Base-by-base conservation (phyloP, 345 rosid genomes). In the Gossypium bickii region DNA sequence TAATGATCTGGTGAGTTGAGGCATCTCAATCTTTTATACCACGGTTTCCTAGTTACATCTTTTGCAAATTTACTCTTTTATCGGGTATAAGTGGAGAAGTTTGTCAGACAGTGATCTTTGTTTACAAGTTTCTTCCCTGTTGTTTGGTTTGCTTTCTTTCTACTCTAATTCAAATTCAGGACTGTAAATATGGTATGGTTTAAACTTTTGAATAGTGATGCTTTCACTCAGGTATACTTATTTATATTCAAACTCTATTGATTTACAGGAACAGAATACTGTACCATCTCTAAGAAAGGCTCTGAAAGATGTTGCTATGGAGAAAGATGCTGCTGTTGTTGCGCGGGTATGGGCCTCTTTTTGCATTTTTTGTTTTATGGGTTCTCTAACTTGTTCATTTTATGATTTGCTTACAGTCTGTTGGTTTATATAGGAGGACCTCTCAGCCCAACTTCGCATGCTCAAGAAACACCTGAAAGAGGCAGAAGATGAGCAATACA, bases 301-400 rank as follows among this genome's bases (percentile, higher is more conserved):
- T 44, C 88, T 95, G 51, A 91, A 84, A 87, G 98, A 95, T 82
- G 94, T 91, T 68, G 99, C 98, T 18, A 90, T 93, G 91, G 98
- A 95, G 90, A 95, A 95, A 85, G 98, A 95, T 88, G 99, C 98
- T 58, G 97, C 99, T 78, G 98, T 93, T 83, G 97, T 93, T 82
- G 87, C 86, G 78, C 89, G 96, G 87, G 99, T 90, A 84, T 9
- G 57, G 52, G 45, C 53, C 12, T 75, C 2, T 77, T 52, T 12
- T 44, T 58, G 65, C 38, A 22, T 78, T 60, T 75, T 80, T 69
- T 72, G 75, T 72, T 66, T 10, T 52, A 11, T 41, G 25, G 20
- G 66, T 16, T 56, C 43, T 80, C 1, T 67, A 38, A 13, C 10
- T 3, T 66, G 44, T 78, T 45, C 15, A 60, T 82, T 67, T 38